phyloP scores from a whole-genome alignment of 2,329 filamentous ascomycete genomes.

The Calonectria ilicicola region DNA sequence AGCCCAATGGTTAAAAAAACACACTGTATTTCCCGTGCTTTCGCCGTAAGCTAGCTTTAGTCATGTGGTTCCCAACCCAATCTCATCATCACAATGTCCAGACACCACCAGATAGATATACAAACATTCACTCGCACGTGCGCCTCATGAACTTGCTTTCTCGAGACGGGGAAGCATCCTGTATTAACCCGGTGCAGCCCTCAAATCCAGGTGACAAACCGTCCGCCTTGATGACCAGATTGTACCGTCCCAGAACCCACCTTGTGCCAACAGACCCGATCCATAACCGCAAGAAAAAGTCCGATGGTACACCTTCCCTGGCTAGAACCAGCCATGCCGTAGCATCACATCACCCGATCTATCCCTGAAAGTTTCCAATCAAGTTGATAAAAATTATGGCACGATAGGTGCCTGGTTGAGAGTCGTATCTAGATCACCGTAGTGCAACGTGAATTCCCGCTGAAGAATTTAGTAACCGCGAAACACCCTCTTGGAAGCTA shows the following conservation, averaged over 20 bases:
- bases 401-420: conserved; percentile 48
- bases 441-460: conserved; percentile 72
- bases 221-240: conserved; percentile 42
- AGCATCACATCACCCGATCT: conserved; percentile 24
- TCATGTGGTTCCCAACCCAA: background rate
- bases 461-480: conserved; percentile 44
- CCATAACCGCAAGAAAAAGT: conserved; percentile 46
- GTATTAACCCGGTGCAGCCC: conserved; percentile 40
- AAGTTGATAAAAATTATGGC: conserved; percentile 34
- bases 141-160: conserved; percentile 6
- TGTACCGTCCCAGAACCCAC: conserved; percentile 45
- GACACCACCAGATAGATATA: background rate
- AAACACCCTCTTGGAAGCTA: background rate
- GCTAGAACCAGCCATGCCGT: conserved; percentile 33
- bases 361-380: conserved; percentile 22
- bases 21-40: background rate
- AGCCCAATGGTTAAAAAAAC: background rate
- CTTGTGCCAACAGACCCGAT: conserved; percentile 44
- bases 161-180: conserved; percentile 42
- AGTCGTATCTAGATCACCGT: conserved; percentile 70
- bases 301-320: conserved; percentile 39
- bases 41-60: background rate
- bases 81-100: background rate
- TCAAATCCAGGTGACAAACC: conserved; percentile 41
- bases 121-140: conserved; percentile 13